Percentiles rank a stretch among this genome's conserved stretches.
These are phyloP conservation scores for Globisporangium recalcitrans DNA, from an alignment of 352 stramenopile genomes.

Conservation along the genomic window DNA sequence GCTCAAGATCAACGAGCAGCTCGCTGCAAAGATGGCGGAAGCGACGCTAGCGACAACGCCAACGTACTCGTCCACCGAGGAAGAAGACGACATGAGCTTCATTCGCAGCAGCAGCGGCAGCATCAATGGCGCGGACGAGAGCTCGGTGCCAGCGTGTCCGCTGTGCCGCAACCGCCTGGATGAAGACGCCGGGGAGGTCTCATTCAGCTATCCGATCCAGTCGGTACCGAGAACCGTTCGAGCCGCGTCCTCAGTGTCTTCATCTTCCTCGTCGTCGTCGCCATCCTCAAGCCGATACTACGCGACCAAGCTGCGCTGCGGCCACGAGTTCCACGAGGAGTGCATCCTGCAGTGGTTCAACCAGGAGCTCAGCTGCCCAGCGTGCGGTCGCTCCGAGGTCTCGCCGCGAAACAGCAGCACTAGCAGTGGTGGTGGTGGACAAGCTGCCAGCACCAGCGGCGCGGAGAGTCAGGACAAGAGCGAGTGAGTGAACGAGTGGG, in stretches of 20 bases:
- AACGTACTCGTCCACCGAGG: background rate
- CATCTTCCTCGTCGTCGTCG: background rate
- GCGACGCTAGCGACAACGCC: background rate
- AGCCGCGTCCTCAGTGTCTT: background rate
- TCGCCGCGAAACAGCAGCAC: background rate
- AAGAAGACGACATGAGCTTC: background rate
- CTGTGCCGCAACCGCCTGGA: constrained; percentile 10
- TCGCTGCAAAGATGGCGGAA: background rate
- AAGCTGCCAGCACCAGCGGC: background rate
- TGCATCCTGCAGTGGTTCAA: constrained; percentile 13
- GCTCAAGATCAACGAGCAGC: constrained; percentile 7
- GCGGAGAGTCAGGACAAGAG: too few relatives aligned
- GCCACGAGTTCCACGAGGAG: constrained; percentile 19
- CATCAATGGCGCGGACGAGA: background rate
- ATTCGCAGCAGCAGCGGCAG: background rate
- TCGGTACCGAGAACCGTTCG: background rate
- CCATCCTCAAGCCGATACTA: constrained; percentile 2
- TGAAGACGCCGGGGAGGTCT: constrained; percentile 4
- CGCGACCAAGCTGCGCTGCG: constrained; percentile 12
- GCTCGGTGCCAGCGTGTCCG: background rate
- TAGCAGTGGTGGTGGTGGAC: background rate
- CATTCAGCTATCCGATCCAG: background rate
- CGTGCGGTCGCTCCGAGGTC: constrained; percentile 6
- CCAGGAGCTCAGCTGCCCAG: constrained; percentile 8
- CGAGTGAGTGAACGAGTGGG: background rate